These are phyloP conservation scores for Ambrosia artemisiifolia DNA, from an alignment of 129 eudicot genomes.

Conservation along the genomic window DNA sequence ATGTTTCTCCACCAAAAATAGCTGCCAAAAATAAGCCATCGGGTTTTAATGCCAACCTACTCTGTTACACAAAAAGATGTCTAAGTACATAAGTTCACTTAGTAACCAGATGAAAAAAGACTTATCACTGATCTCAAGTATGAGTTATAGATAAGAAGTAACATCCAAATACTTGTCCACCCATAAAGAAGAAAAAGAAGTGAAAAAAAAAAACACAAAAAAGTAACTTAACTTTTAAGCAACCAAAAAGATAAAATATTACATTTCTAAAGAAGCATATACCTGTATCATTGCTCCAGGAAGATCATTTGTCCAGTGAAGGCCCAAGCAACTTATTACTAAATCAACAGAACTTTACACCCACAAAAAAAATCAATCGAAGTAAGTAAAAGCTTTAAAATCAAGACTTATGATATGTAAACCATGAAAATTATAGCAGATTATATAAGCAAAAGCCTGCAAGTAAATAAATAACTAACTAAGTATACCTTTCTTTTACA, in stretches of 20 bases:
- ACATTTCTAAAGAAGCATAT: conserved; percentile 20
- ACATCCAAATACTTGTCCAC: no score
- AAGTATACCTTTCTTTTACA: conserved; percentile 62
- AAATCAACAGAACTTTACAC: conserved; percentile 72
- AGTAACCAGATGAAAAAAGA: conserved; percentile 2
- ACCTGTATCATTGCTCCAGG: conserved; percentile 99
- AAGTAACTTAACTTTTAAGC: not conserved
- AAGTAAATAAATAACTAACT: not conserved
- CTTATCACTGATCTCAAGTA: not conserved
- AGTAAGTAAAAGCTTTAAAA: conserved; percentile 9
- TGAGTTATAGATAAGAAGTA: no score
- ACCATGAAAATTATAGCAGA: not conserved
- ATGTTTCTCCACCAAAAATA: conserved; percentile 94
- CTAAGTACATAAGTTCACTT: not conserved
- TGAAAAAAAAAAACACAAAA: no score
- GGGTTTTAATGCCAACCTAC: conserved; percentile 87
- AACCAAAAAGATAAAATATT: not conserved
- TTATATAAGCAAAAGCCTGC: not conserved
- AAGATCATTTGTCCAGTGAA: conserved; percentile 99
- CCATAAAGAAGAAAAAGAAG: no score
- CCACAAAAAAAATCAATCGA: conserved; percentile 16
- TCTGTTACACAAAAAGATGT: conserved; percentile 42
- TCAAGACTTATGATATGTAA: conserved; percentile 1
- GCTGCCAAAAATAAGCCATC: conserved; percentile 96
- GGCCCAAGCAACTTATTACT: conserved; percentile 93